A percentile compares a stretch with the other conserved stretches of the same genome.
phyloP scores from a whole-genome alignment of 306 rosid species.

The Sicyos baderoa region DNA sequence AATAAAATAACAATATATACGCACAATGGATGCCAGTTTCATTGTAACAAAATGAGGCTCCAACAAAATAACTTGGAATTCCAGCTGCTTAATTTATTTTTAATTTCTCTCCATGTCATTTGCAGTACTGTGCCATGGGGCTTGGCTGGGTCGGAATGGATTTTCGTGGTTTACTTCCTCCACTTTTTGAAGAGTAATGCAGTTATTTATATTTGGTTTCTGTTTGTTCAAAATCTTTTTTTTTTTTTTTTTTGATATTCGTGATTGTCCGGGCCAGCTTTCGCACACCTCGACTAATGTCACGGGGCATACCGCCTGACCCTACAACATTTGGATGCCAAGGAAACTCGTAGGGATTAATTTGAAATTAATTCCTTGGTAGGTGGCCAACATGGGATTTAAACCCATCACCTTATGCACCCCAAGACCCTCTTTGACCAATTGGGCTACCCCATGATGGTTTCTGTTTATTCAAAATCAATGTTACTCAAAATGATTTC shows the following conservation, averaged over 20 bases:
- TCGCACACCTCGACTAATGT: no score
- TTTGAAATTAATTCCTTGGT: no score
- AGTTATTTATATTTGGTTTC: constrained; percentile 19
- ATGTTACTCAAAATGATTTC: neutral
- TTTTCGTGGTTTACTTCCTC: constrained; percentile 88
- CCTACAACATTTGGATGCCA: no score
- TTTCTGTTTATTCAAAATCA: neutral
- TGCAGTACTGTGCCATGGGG: constrained; percentile 98
- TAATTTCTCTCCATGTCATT: constrained; percentile 21
- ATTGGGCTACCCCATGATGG: no score
- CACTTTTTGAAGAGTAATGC: constrained; percentile 89
- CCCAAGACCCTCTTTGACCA: no score
- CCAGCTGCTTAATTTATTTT: constrained; percentile 24
- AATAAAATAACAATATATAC: neutral
- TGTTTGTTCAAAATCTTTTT: neutral
- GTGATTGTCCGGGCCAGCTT: no score
- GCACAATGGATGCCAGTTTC: neutral
- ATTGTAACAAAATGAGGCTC: neutral
- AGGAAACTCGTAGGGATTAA: no score
- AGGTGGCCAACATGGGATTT: no score
- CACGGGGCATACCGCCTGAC: no score
- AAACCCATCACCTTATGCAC: no score
- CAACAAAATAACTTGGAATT: neutral
- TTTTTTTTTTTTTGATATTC: no score
- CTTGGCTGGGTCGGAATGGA: constrained; percentile 99